Evolutionary conservation across 352 stramenopile species (phyloP).

Genomic region (Thraustochytrium striatum): DNA sequence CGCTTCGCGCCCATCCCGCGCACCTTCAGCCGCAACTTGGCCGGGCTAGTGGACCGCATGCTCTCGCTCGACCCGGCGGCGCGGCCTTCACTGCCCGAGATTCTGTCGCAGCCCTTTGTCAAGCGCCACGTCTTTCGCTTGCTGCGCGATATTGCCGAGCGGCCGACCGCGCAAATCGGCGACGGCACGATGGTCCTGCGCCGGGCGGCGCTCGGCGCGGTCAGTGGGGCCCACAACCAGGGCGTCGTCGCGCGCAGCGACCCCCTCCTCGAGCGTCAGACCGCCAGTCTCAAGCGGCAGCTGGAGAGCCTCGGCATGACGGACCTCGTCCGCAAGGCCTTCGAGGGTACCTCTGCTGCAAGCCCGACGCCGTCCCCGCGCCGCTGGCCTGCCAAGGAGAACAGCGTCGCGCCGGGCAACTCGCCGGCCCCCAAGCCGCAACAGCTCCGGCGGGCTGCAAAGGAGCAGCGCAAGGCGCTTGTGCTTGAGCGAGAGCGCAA

Average conservation of each 20-base stretch:
- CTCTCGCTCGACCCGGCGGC: constrained; percentile 53
- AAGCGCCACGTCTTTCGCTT: constrained; percentile 62
- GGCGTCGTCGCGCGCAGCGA: background rate
- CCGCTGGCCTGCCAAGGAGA: background rate
- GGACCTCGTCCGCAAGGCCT: constrained; percentile 50
- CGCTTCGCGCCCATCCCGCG: constrained; percentile 57
- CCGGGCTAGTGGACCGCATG: constrained; percentile 60
- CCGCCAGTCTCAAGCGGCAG: constrained; percentile 36
- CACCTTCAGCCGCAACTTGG: constrained; percentile 58
- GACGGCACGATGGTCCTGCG: constrained; percentile 60
- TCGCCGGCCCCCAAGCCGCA: background rate
- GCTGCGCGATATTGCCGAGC: constrained; percentile 58
- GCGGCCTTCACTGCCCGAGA: constrained; percentile 58
- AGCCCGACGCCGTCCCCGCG: background rate
- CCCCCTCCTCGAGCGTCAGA: background rate
- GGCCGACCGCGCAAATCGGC: constrained; percentile 54
- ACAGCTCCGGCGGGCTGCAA: constrained; percentile 44
- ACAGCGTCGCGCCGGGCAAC: background rate
- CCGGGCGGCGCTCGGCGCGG: constrained; percentile 52
- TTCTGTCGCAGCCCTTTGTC: constrained; percentile 60
- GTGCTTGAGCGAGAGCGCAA: constrained; percentile 58
- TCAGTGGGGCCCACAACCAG: background rate
- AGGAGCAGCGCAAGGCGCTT: constrained; percentile 57
- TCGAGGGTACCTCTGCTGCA: constrained; percentile 22
- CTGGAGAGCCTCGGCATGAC: constrained; percentile 53